Conservation (phyloP, 805 yeast genomes). For the Lipomyces sp. region DNA sequence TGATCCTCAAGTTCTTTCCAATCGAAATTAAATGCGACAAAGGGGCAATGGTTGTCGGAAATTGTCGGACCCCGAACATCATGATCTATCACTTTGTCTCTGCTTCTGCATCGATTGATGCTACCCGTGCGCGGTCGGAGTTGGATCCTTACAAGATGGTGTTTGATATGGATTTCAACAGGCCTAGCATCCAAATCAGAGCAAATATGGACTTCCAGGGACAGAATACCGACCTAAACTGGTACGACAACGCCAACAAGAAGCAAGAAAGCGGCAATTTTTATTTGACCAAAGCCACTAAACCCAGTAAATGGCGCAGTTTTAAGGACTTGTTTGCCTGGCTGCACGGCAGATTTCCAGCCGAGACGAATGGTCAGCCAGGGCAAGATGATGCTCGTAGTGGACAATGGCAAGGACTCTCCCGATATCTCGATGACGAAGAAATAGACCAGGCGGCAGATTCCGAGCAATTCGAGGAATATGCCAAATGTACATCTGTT, state of each 20-base stretch:
- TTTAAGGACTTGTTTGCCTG: conserved; percentile 25
- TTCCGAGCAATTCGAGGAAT: conserved; percentile 59
- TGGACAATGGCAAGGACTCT: conserved; percentile 75
- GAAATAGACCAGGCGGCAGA: conserved; percentile 44
- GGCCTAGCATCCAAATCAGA: conserved; percentile 63
- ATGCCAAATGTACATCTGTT: conserved; percentile 77
- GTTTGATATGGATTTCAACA: conserved; percentile 53
- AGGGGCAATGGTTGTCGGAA: conserved; percentile 81
- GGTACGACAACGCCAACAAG: background rate
- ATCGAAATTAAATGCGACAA: conserved; percentile 61
- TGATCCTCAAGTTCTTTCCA: conserved; percentile 56
- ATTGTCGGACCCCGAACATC: conserved; percentile 73
- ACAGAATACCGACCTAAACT: conserved; percentile 27
- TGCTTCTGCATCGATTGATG: conserved; percentile 64
- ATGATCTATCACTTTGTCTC: conserved; percentile 63
- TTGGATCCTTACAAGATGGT: conserved; percentile 63
- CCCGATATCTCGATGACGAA: conserved; percentile 62
- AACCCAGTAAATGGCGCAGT: conserved; percentile 27
- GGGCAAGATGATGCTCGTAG: background rate
- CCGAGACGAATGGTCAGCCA: background rate
- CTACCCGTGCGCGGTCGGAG: conserved; percentile 47
- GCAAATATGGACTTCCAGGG: conserved; percentile 71
- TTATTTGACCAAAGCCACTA: conserved; percentile 1
- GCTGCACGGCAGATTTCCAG: conserved; percentile 10
- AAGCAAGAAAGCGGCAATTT: background rate